Evolutionary conservation across 306 rosid genomes (phyloP), one percentile per base, ranked within the genome.

Genomic region (Ziziphus jujuba): DNA sequence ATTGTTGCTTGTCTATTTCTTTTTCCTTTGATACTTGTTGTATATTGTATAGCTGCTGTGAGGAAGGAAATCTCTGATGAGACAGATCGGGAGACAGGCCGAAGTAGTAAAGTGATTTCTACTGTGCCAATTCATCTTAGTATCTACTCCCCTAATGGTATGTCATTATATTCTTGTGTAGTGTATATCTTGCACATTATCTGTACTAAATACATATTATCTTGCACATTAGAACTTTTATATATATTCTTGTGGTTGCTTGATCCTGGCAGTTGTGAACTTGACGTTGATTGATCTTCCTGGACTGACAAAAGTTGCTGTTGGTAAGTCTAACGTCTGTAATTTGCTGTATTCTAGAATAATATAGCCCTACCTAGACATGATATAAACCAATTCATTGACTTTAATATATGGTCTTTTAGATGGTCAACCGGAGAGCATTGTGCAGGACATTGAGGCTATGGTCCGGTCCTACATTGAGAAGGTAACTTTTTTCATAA

Each of bases 241-340:
- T 56, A 33, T 43, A 21, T 57, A 11, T 65, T 15, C 15, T 58
- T 38, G 22, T 11, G 51, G 60, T 10, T 70, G 25, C 57, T 57
- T 38, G 23, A 31, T 6, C 36, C 16, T 63, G 59, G 70, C 81
- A 80, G 85, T 81, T 56, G 85, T 81, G 56, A 81, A 81, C 66
- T 56, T 81, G 79, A 76, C 85, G 45, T 59, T 81, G 16, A 36
- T 81, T 17, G 85, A 81, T 81, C 81, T 81, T 63, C 82, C 85
- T 62, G 85, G 85, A 55, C 79, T 81, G 40, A 81, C 85, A 38
- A 81, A 81, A 70, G 85, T 81, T 60, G 85, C 82, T 60, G 73
- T 80, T 52, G 84, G 84, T 80, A 59, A 76, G 80, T 63, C 15
- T 21, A 11, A 38, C 48, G 48, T 38, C 21, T 47, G 16, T 9